Conservation (phyloP, 371 early-diverging fungal species). For the Saksenaea vasiformis region DNA sequence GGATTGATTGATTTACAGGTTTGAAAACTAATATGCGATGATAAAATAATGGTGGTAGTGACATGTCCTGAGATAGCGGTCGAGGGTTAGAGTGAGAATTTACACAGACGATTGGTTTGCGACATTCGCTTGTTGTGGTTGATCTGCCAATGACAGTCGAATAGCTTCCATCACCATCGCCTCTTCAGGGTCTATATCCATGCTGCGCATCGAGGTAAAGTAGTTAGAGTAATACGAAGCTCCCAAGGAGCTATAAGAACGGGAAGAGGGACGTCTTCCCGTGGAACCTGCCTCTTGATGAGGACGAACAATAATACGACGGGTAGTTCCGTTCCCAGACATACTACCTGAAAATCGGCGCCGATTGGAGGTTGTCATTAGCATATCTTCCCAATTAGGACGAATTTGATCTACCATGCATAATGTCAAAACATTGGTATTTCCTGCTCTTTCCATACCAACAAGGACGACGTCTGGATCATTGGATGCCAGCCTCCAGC, state of each 20-base stretch:
- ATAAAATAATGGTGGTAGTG: too few relatives aligned
- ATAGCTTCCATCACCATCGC: slow-evolving; percentile 15
- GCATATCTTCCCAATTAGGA: slow-evolving; percentile 16
- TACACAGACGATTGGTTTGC: background rate
- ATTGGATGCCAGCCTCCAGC: slow-evolving; percentile 15
- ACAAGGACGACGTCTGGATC: slow-evolving; percentile 39
- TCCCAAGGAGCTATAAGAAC: background rate
- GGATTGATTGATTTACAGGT: too few relatives aligned
- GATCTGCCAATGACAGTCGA: slow-evolving; percentile 2
- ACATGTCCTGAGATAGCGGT: background rate
- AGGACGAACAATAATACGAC: slow-evolving; percentile 16
- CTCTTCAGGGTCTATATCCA: slow-evolving; percentile 1
- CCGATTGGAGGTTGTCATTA: background rate
- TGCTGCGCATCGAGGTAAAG: background rate
- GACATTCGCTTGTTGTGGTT: background rate
- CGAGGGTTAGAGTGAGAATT: background rate
- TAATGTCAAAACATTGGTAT: background rate
- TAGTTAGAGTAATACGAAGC: slow-evolving; percentile 6
- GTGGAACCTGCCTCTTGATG: background rate
- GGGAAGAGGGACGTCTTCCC: background rate
- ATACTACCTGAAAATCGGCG: slow-evolving; percentile 7
- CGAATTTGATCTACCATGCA: slow-evolving; percentile 13
- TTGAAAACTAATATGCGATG: too few relatives aligned
- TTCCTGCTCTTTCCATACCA: slow-evolving; percentile 12
- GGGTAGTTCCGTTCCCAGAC: slow-evolving; percentile 17